Evolutionary conservation across 2,329 filamentous ascomycete genomes (phyloP).

Genomic region (Curvularia verruculosa): DNA sequence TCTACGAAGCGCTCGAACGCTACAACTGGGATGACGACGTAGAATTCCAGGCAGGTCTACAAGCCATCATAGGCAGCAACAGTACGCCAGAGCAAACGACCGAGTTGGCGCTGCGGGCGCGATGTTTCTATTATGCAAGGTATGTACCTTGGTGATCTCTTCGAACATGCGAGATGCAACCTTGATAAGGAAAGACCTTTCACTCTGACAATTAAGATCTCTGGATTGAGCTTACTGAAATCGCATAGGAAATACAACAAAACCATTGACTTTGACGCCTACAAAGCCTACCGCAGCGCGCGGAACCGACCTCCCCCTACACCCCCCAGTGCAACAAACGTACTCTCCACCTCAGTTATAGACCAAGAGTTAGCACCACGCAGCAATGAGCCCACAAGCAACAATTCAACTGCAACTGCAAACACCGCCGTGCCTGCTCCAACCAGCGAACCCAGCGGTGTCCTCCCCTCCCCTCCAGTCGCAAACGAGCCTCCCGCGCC

Average conservation of each 20-base stretch:
- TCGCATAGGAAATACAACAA: constrained; percentile 49
- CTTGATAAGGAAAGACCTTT: neutral
- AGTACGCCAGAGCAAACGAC: constrained; percentile 60
- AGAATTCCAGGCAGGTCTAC: constrained; percentile 71
- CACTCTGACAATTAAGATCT: too few relatives aligned
- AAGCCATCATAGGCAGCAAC: constrained; percentile 66
- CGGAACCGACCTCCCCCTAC: constrained; percentile 29
- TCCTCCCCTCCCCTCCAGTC: constrained; percentile 32
- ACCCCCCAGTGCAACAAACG: constrained; percentile 27
- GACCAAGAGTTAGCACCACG: constrained; percentile 5
- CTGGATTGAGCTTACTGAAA: neutral
- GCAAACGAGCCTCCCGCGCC: constrained; percentile 59
- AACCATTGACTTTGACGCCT: constrained; percentile 68
- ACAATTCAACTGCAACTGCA: constrained; percentile 3
- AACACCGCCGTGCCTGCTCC: neutral
- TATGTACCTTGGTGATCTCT: constrained; percentile 17
- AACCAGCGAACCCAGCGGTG: constrained; percentile 21
- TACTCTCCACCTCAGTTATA: constrained; percentile 14
- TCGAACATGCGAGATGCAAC: neutral
- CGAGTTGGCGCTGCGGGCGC: constrained; percentile 68
- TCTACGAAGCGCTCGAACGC: constrained; percentile 67
- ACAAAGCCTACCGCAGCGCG: constrained; percentile 66
- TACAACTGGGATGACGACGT: constrained; percentile 73
- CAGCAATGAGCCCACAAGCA: neutral
- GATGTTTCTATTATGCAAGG: constrained; percentile 71